Evolutionary conservation across 176 grass and related monocot genomes (phyloP).

Genomic region (Bromus sterilis): DNA sequence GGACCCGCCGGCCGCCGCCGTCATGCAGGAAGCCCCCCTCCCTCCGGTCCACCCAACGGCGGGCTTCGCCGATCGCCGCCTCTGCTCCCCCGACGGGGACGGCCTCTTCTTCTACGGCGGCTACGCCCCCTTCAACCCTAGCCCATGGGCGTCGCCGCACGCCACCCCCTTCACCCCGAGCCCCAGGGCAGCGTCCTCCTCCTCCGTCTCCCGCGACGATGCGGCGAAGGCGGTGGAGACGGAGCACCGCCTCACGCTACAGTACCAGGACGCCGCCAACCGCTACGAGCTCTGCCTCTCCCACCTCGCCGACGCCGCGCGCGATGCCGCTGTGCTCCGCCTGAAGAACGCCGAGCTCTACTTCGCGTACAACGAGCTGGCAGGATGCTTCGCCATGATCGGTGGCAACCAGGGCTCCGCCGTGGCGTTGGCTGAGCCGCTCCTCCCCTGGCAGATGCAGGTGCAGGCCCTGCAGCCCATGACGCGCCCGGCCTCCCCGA

Average conservation of each 20-base stretch:
- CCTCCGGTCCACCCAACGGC: conserved; percentile 26
- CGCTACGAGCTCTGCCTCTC: conserved; percentile 70
- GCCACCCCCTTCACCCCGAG: conserved; percentile 13
- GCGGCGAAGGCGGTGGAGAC: not conserved
- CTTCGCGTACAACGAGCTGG: conserved; percentile 43
- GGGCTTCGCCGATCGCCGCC: conserved; percentile 16
- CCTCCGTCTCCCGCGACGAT: conserved; percentile 38
- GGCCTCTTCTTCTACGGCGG: conserved; percentile 45
- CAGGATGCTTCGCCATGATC: conserved; percentile 20
- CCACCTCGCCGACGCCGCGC: conserved; percentile 58
- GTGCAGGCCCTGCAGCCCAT: not conserved
- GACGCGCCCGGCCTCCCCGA: not conserved
- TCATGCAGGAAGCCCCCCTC: conserved; percentile 57
- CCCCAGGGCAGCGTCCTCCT: conserved; percentile 13
- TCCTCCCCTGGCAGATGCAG: not conserved
- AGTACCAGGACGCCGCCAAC: conserved; percentile 52
- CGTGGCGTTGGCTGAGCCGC: conserved; percentile 29
- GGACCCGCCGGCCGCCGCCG: not conserved
- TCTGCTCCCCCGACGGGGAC: conserved; percentile 14
- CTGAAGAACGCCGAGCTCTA: conserved; percentile 55
- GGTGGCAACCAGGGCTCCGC: conserved; percentile 10
- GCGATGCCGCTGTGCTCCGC: conserved; percentile 56
- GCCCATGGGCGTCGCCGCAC: not conserved
- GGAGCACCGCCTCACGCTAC: conserved; percentile 62
- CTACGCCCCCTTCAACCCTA: conserved; percentile 10